Evolutionary conservation across 306 rosid genomes (phyloP).

Genomic region (Glycine tomentella): DNA sequence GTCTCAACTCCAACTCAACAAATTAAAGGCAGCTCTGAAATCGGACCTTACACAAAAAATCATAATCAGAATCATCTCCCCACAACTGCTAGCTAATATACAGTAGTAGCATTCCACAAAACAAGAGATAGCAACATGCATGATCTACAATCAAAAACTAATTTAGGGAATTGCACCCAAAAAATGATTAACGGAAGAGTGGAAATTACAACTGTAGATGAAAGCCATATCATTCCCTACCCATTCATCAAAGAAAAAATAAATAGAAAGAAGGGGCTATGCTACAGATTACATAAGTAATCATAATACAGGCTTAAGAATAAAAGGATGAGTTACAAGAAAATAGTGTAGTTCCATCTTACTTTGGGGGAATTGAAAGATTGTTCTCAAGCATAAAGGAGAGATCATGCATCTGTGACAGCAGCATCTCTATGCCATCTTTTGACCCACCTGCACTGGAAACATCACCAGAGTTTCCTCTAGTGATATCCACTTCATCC

Average conservation of each 20-base stretch:
- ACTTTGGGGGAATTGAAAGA: slow-evolving; percentile 74
- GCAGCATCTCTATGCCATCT: slow-evolving; percentile 61
- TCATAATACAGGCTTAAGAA: slow-evolving; percentile 29
- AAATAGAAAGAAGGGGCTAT: slow-evolving; percentile 31
- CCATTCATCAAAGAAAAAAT: slow-evolving; percentile 28
- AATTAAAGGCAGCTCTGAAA: background rate
- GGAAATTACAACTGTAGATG: slow-evolving; percentile 21
- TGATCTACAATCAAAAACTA: slow-evolving; percentile 23
- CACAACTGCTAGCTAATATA: background rate
- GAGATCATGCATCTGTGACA: slow-evolving; percentile 90
- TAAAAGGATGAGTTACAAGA: slow-evolving; percentile 37
- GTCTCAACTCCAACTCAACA: background rate
- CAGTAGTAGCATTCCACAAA: slow-evolving; percentile 13
- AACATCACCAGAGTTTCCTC: slow-evolving; percentile 48
- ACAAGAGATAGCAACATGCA: slow-evolving; percentile 30
- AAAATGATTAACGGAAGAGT: background rate
- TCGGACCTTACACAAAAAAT: background rate
- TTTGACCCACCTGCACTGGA: slow-evolving; percentile 53
- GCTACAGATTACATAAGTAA: slow-evolving; percentile 44
- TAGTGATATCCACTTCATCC: slow-evolving; percentile 49
- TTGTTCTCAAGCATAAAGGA: slow-evolving; percentile 86
- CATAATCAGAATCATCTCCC: slow-evolving; percentile 9
- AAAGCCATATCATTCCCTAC: slow-evolving; percentile 4
- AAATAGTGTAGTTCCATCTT: slow-evolving; percentile 45
- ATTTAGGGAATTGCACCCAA: slow-evolving; percentile 14